Conservation (phyloP, 768 basidiomycete genomes). For the Boletus rufocinnamomeus region DNA sequence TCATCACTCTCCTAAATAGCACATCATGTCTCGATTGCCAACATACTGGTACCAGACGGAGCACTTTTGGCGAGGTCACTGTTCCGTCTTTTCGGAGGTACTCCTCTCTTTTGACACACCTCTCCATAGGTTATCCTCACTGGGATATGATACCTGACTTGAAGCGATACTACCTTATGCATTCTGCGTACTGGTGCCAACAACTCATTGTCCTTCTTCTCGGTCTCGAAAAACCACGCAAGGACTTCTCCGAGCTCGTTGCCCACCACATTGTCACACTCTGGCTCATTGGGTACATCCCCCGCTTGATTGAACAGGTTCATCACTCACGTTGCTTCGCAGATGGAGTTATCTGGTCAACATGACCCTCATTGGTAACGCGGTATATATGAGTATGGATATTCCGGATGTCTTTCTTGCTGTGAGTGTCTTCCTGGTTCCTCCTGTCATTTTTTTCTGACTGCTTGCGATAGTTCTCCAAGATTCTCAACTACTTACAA, state of each 20-base stretch:
- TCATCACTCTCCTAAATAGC: conserved; percentile 41
- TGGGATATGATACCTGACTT: conserved; percentile 84
- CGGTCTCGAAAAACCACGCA: conserved; percentile 90
- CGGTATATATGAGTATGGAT: conserved; percentile 97
- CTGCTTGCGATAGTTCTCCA: conserved; percentile 58
- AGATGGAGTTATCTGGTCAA: conserved; percentile 87
- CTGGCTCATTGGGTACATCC: conserved; percentile 83
- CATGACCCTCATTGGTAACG: conserved; percentile 84
- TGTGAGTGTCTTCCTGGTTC: conserved; percentile 43
- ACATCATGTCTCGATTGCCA: conserved; percentile 78
- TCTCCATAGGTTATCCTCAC: conserved; percentile 72
- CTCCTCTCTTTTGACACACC: conserved; percentile 2
- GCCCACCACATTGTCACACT: conserved; percentile 92
- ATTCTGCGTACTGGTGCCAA: conserved; percentile 92
- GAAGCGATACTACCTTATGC: conserved; percentile 93
- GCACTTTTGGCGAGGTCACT: conserved; percentile 81
- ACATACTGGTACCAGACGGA: conserved; percentile 86
- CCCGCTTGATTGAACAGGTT: neutral
- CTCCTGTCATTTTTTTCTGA: neutral
- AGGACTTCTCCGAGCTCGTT: conserved; percentile 86
- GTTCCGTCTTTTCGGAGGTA: neutral
- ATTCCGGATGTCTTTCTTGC: conserved; percentile 88
- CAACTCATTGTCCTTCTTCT: conserved; percentile 85
- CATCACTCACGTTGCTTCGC: conserved; percentile 5
- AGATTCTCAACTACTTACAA: conserved; percentile 86